phyloP scores from a whole-genome alignment of 1,139 yeast species.

The Hemisphaericaspora xylanilytica region DNA sequence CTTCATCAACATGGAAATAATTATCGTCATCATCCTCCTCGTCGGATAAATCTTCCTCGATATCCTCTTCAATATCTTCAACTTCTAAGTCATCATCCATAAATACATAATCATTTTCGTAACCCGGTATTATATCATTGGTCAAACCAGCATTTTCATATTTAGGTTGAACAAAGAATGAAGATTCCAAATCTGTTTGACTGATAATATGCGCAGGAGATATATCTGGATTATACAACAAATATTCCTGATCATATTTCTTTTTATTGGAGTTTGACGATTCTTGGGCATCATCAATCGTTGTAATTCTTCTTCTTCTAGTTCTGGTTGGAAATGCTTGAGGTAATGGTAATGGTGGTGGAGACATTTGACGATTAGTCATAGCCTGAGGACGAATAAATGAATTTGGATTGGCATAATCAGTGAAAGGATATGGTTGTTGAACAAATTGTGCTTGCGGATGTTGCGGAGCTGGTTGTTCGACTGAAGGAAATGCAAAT shows the following conservation, averaged over 20 bases:
- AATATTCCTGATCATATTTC: conserved; percentile 35
- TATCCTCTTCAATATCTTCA: conserved; percentile 32
- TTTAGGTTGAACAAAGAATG: conserved; percentile 28
- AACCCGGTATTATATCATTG: conserved; percentile 28
- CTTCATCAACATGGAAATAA: conserved; percentile 40
- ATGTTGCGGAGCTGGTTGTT: conserved; percentile 7
- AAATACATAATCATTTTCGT: conserved; percentile 34
- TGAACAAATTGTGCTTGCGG: not conserved
- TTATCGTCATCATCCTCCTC: conserved; percentile 39
- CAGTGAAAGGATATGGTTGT: conserved; percentile 29
- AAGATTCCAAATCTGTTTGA: conserved; percentile 24
- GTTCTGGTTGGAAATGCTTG: conserved; percentile 20
- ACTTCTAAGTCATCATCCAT: conserved; percentile 26
- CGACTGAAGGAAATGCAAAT: conserved; percentile 4
- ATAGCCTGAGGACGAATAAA: conserved; percentile 21
- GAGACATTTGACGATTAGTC: conserved; percentile 9
- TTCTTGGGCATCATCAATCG: conserved; percentile 24
- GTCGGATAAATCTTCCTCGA: conserved; percentile 38
- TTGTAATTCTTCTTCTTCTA: conserved; percentile 35
- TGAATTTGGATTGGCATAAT: conserved; percentile 40
- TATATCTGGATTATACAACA: conserved; percentile 42
- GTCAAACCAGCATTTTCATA: conserved; percentile 6
- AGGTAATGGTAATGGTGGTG: conserved; percentile 14
- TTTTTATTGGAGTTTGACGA: conserved; percentile 16
- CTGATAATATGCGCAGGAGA: conserved; percentile 43